A percentile compares a stretch with the other conserved stretches of the same genome.
Conservation (phyloP, 495 filamentous ascomycete species). For the Aspergillus indologenus region DNA sequence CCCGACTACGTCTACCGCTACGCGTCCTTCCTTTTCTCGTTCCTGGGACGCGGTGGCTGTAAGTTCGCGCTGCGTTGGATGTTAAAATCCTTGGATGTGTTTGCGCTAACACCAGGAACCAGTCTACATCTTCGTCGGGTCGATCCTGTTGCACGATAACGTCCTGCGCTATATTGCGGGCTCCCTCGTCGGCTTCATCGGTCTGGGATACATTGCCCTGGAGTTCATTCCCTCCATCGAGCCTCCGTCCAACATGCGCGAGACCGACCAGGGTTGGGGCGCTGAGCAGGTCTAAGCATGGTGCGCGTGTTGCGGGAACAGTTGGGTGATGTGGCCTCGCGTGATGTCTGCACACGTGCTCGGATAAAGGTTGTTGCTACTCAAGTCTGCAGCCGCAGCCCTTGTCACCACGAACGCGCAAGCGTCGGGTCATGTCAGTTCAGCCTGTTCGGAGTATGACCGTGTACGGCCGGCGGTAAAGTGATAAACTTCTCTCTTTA, state of each 20-base stretch:
- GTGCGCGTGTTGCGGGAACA: not conserved
- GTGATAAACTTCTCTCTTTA: not conserved
- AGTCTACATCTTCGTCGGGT: constrained; percentile 98
- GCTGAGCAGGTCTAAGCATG: constrained; percentile 74
- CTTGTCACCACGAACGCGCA: not conserved
- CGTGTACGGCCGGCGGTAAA: not conserved
- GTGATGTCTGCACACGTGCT: not conserved
- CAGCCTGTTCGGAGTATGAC: not conserved
- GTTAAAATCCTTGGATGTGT: constrained; percentile 18
- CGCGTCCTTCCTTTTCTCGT: constrained; percentile 96
- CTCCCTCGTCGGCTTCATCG: constrained; percentile 69
- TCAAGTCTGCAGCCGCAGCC: not conserved
- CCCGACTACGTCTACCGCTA: constrained; percentile 89
- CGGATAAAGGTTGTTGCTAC: not conserved
- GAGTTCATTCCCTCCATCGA: constrained; percentile 97
- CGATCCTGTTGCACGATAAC: constrained; percentile 66
- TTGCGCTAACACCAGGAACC: constrained; percentile 11
- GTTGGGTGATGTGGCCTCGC: not conserved
- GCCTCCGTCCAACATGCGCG: constrained; percentile 97
- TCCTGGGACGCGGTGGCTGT: constrained; percentile 94
- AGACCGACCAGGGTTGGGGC: constrained; percentile 84
- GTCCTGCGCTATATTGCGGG: constrained; percentile 61
- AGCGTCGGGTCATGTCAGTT: not conserved
- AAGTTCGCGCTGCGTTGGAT: constrained; percentile 39
- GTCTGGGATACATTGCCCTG: constrained; percentile 74